These are phyloP conservation scores for Penicillium canescens DNA, from an alignment of 495 filamentous ascomycete species.

Conservation along the genomic window DNA sequence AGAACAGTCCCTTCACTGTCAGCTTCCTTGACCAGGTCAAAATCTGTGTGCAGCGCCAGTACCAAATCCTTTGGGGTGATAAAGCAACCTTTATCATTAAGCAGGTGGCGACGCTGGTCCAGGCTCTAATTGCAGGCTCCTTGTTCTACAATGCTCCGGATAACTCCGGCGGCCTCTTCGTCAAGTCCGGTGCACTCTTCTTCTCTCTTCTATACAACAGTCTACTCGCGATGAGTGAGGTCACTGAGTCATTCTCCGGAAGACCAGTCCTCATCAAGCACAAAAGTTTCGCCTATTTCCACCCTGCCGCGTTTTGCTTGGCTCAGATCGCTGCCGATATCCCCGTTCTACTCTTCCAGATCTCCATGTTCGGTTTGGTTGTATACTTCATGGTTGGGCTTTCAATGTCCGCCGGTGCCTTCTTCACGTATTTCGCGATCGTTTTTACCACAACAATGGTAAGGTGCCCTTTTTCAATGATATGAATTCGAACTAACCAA, in stretches of 20 bases:
- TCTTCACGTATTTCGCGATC: conserved; percentile 54
- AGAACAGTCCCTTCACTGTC: conserved; percentile 55
- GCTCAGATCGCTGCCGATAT: conserved; percentile 71
- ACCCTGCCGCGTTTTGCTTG: conserved; percentile 70
- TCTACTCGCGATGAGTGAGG: conserved; percentile 69
- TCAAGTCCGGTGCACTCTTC: conserved; percentile 62
- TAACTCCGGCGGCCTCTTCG: conserved; percentile 47
- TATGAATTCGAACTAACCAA: not conserved
- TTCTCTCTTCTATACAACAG: conserved; percentile 75
- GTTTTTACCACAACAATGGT: conserved; percentile 43
- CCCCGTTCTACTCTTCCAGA: conserved; percentile 65
- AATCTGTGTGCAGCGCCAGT: conserved; percentile 53
- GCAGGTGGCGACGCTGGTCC: conserved; percentile 44
- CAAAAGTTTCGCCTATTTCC: conserved; percentile 72
- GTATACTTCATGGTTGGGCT: conserved; percentile 73
- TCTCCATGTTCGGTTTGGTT: conserved; percentile 64
- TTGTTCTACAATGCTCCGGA: conserved; percentile 41
- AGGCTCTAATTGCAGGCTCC: conserved; percentile 43
- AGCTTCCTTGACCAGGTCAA: conserved; percentile 59
- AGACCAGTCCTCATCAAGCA: conserved; percentile 76
- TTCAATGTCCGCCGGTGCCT: conserved; percentile 44
- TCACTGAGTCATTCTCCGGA: conserved; percentile 67
- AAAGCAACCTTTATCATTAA: conserved; percentile 62
- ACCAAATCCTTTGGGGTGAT: conserved; percentile 61
- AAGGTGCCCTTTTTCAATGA: not conserved